Evolutionary conservation across 2,329 filamentous ascomycete genomes (phyloP).

Genomic region (Fusarium sp.): DNA sequence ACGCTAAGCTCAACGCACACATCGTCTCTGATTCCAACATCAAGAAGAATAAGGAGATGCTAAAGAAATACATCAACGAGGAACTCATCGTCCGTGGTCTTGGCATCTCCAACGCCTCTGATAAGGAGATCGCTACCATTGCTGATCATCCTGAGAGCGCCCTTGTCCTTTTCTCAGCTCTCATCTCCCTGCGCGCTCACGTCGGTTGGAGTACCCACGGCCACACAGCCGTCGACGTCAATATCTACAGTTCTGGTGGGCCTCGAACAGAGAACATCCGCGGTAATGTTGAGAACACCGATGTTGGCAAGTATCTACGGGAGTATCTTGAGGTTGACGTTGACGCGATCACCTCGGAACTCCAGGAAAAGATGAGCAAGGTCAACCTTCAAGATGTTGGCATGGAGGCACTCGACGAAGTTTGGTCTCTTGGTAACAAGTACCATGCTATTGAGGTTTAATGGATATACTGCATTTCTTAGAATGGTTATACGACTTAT

Average conservation of each 20-base stretch:
- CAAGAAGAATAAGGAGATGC: constrained; percentile 48
- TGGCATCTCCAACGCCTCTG: constrained; percentile 77
- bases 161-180: constrained; percentile 75
- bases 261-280: constrained; percentile 70
- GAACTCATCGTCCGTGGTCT: constrained; percentile 75
- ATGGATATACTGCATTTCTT: not conserved
- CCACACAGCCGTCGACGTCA: constrained; percentile 93
- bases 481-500: not conserved
- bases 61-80: constrained; percentile 72
- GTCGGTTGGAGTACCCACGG: constrained; percentile 96
- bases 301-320: constrained; percentile 83
- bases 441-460: constrained; percentile 20
- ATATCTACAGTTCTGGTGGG: constrained; percentile 86
- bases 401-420: constrained; percentile 29
- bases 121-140: constrained; percentile 75
- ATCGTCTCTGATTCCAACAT: constrained; percentile 54
- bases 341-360: constrained; percentile 77
- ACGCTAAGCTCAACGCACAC: constrained; percentile 68
- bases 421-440: constrained; percentile 18
- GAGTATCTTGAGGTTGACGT: constrained; percentile 84
- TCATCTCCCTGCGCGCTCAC: constrained; percentile 87
- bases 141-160: constrained; percentile 66
- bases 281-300: constrained; percentile 95
- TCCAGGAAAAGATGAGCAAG: constrained; percentile 64
- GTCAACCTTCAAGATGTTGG: constrained; percentile 9